phyloP scores from a whole-genome alignment of 139 green algal genomes.

The Yamagishiella unicocca region DNA sequence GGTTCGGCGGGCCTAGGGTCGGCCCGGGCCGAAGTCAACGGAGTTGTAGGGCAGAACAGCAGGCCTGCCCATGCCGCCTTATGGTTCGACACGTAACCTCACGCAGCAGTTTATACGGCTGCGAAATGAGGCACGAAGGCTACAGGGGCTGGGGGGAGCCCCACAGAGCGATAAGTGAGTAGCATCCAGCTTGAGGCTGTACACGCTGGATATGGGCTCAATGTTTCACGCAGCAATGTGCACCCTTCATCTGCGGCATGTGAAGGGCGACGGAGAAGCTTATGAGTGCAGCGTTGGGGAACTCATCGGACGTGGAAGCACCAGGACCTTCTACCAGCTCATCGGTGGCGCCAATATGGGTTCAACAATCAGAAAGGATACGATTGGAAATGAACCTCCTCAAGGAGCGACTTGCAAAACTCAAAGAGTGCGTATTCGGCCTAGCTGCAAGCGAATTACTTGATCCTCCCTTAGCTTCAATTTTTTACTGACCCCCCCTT shows the following conservation, averaged over 20 bases:
- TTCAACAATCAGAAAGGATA: constrained; percentile 65
- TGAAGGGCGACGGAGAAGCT: constrained; percentile 66
- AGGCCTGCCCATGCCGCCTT: constrained; percentile 51
- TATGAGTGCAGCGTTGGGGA: constrained; percentile 63
- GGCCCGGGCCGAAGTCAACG: too few relatives aligned
- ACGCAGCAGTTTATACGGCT: constrained; percentile 64
- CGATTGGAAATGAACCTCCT: constrained; percentile 65
- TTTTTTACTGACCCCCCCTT: too few relatives aligned
- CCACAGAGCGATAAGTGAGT: constrained; percentile 48
- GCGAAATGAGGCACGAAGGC: constrained; percentile 56
- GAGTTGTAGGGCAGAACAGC: too few relatives aligned
- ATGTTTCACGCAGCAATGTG: too few relatives aligned
- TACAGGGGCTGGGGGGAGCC: constrained; percentile 16
- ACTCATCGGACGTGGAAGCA: constrained; percentile 63
- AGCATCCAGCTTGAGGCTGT: too few relatives aligned
- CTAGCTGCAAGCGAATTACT: too few relatives aligned
- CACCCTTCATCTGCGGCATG: too few relatives aligned
- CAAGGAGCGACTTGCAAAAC: constrained; percentile 66
- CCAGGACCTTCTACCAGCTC: constrained; percentile 8
- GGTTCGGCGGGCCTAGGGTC: too few relatives aligned
- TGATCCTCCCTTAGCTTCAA: too few relatives aligned
- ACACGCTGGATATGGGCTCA: too few relatives aligned
- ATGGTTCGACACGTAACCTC: constrained; percentile 58
- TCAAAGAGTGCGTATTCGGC: constrained; percentile 67
- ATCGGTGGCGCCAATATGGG: constrained; percentile 58